phyloP scores from a whole-genome alignment of 2,329 filamentous ascomycete genomes.

The Trichoderma koningiopsis region DNA sequence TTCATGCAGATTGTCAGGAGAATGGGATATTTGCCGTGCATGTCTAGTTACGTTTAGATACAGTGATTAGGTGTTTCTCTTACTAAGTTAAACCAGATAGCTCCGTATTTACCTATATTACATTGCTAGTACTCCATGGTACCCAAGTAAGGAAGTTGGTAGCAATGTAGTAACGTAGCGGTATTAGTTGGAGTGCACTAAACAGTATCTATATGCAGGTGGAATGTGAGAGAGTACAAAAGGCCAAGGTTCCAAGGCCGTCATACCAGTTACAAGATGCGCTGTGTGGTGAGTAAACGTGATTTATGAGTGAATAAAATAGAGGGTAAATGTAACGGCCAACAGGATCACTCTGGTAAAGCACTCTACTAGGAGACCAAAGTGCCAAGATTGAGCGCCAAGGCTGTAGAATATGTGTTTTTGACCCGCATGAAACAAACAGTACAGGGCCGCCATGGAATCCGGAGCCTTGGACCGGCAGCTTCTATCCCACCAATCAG shows the following conservation, averaged over 20 bases:
- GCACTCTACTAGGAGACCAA: background rate
- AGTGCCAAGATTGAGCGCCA: background rate
- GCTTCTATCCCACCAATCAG: conserved; percentile 10
- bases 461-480: background rate
- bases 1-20: background rate
- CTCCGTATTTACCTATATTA: background rate
- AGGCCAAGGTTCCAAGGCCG: background rate
- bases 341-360: background rate
- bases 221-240: background rate
- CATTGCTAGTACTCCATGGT: background rate
- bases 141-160: background rate
- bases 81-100: background rate
- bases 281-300: background rate
- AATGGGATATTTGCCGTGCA: background rate
- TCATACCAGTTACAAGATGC: background rate
- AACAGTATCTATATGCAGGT: background rate
- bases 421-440: conserved; percentile 1
- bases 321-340: background rate
- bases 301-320: background rate
- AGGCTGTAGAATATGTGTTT: background rate
- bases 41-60: background rate
- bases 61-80: background rate
- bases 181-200: background rate
- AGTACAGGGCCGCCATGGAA: background rate
- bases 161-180: background rate